Evolutionary conservation across 2,329 filamentous ascomycete genomes (phyloP).

Genomic region (Plenodomus tracheiphilus): DNA sequence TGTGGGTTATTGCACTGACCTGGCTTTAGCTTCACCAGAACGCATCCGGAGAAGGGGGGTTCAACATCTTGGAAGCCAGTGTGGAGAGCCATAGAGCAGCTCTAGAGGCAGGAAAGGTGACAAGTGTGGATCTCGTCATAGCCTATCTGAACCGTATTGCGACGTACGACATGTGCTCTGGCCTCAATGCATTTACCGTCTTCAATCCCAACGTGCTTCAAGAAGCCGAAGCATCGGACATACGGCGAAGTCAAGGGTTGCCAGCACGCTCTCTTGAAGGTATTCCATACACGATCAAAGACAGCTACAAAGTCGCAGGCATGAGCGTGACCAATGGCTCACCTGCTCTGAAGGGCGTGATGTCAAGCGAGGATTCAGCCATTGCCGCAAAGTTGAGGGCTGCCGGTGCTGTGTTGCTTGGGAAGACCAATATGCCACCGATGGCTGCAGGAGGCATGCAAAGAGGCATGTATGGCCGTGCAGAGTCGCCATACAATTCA

Average conservation of each 20-base stretch:
- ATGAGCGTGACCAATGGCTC: conserved; percentile 60
- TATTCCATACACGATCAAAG: conserved; percentile 62
- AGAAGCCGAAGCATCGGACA: conserved; percentile 54
- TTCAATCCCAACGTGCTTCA: conserved; percentile 53
- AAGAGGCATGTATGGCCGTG: conserved; percentile 59
- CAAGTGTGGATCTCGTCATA: conserved; percentile 52
- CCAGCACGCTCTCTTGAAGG: conserved; percentile 53
- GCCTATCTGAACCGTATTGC: conserved; percentile 54
- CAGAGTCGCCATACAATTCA: conserved; percentile 60
- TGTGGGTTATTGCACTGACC: background rate
- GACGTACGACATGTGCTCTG: conserved; percentile 50
- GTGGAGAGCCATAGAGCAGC: conserved; percentile 52
- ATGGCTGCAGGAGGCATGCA: conserved; percentile 65
- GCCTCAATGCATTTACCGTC: conserved; percentile 54
- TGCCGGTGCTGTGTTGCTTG: conserved; percentile 57
- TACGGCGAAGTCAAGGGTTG: conserved; percentile 45
- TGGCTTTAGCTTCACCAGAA: background rate
- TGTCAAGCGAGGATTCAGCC: conserved; percentile 58
- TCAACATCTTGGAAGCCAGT: conserved; percentile 52
- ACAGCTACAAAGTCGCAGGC: conserved; percentile 59
- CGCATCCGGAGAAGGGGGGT: background rate
- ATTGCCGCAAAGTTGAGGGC: conserved; percentile 53
- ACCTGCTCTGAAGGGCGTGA: conserved; percentile 56
- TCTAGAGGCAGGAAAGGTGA: conserved; percentile 45
- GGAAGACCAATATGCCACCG: conserved; percentile 63